These are phyloP conservation scores for Corynespora cassiicola DNA, from an alignment of 2,329 filamentous ascomycete genomes.

Conservation along the genomic window DNA sequence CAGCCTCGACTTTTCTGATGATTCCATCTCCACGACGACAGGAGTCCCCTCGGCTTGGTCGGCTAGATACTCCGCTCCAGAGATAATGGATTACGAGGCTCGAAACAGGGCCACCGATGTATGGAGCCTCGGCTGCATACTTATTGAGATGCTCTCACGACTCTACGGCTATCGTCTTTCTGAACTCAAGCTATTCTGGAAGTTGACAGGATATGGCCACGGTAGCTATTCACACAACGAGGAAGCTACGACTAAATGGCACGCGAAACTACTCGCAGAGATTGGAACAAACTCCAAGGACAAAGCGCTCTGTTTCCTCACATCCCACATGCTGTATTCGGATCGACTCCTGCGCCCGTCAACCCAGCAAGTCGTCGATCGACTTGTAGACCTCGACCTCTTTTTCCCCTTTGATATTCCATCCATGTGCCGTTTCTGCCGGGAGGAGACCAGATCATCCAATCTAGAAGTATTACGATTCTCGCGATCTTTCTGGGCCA, in stretches of 20 bases:
- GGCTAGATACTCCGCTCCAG: slow-evolving; percentile 22
- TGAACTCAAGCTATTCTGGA: slow-evolving; percentile 12
- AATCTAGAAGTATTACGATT: no score
- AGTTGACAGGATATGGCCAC: slow-evolving; percentile 11
- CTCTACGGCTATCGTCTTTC: slow-evolving; percentile 7
- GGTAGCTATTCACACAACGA: slow-evolving; percentile 20
- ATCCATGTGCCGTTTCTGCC: slow-evolving; percentile 2
- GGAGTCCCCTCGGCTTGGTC: slow-evolving; percentile 18
- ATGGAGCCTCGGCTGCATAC: slow-evolving; percentile 20
- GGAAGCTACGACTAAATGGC: slow-evolving; percentile 8
- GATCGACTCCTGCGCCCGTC: slow-evolving; percentile 6
- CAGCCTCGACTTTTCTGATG: slow-evolving; percentile 26
- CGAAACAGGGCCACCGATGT: slow-evolving; percentile 23
- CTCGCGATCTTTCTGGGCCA: no score
- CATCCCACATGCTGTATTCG: slow-evolving; percentile 2
- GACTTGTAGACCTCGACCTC: slow-evolving; percentile 1
- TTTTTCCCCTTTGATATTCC: background rate
- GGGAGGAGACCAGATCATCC: no score
- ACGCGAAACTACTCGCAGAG: background rate
- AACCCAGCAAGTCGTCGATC: slow-evolving; percentile 7
- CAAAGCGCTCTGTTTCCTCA: background rate
- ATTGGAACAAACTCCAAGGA: background rate
- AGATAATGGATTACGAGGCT: slow-evolving; percentile 13
- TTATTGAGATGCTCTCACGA: slow-evolving; percentile 20
- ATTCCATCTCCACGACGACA: slow-evolving; percentile 16